Base-by-base conservation (phyloP, 441 rosid species). In the Adansonia gregorii region DNA sequence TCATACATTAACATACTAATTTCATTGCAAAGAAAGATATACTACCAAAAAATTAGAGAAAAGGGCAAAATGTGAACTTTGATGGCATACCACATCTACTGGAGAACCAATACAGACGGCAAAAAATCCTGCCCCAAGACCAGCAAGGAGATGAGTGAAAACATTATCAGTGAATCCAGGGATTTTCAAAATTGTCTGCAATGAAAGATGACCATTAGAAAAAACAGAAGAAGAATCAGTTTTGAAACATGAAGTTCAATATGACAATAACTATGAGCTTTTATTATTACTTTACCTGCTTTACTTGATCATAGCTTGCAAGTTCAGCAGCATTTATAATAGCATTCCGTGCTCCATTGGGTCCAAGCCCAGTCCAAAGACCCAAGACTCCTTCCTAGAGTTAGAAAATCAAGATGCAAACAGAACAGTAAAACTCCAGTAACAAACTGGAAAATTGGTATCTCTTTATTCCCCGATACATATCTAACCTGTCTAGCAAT, bases 31-130 rank as follows among this genome's bases (percentile, higher is more conserved):
- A 31, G 35, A 31, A 49, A 70, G 73, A 31, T 39, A 22, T 68
- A 41, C 65, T 58, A 65, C 46, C 46, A 60, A 17, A 51, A 49
- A 70, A 35, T 22, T 17, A 19, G 17, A 49, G 31, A 20, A 64
- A 75, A 73, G 72, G 9, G 52, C 2, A 46, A 24, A 39, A 70
- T 12, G 46, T 8, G 69, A 73, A 81, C 67, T 63, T 63, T 72
- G 86, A 85, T 79, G 80, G 24, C 58, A 8, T 89, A 96, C 99
- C 98, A 94, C 99, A 82, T 96, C 99, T 46, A 96, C 99, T 10
- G 99, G 99, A 41, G 98, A 96, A 58, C 99, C 99, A 73, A 96
- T 88, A 78, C 98, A 94, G 74, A 96, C 98, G 66, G 99, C 99
- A n/a, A 96, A 83, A 74, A 96, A 96, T 14, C 99, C 99, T 46